Base-by-base conservation (phyloP, 73 alveolate genomes). In the Effrenium voratum region DNA sequence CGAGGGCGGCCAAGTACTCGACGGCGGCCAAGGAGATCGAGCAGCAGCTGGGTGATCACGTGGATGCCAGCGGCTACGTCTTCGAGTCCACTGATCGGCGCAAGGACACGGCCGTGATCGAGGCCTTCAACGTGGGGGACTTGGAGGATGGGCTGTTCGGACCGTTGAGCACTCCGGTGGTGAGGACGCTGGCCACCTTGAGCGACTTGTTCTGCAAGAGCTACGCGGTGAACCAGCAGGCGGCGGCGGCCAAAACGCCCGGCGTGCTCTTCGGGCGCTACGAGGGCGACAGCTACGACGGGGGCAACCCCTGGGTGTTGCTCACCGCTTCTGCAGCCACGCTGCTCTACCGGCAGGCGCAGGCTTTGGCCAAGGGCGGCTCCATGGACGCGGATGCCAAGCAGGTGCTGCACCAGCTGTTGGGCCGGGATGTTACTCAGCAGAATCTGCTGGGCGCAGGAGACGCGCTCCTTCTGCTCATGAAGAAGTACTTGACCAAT, bases 201-300 rank as follows among this genome's bases (percentile, higher is more conserved):
- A 87, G 95, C 70, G 36, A 44, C 30, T 72, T 87, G 63, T 60
- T 70, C 57, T 72, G 88, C 63, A 49, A 32, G 1, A 36, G 72
- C 60, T 96, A 44, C 72, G 40, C 88, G 16, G 41, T 96, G 86
- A 96, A 96, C 44, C 99, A 96, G 94, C 55, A 83, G 41, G 99
- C 79, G 2, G 85, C 94, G n/a, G 32, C 79, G 52, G 50, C 45
- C 19, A 99, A 99, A 32, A 28, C 47, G 28, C 99, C 99, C 19
- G 99, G 99, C n/a, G 96, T 96, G 77, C 93, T 96, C 50, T 90
- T 85, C 45, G 99, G 99, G 57, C 92, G 99, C 28, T 96, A 96
- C 88, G 83, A 49, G 77, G 99, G 99, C 13, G 99, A 96, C 45
- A 32, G 68, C 76, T 96, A 96, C 41, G 99, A 77, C 52, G 99